These are phyloP conservation scores for Apiospora pterosperma DNA, from an alignment of 2,329 filamentous ascomycete species.

Conservation along the genomic window DNA sequence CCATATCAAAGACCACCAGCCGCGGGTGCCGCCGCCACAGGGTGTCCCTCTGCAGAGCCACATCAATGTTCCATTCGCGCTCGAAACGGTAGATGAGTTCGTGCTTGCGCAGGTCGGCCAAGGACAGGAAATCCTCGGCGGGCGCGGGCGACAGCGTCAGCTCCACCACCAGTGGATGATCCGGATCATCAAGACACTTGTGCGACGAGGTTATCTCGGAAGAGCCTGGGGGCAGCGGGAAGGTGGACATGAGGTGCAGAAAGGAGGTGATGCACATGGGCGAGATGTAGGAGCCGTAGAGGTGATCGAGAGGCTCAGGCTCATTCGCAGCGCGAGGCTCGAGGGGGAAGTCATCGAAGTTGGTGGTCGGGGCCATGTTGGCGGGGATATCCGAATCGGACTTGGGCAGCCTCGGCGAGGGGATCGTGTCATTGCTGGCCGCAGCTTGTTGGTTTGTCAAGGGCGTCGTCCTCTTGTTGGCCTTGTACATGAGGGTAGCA, in stretches of 20 bases:
- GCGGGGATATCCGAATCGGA: slow-evolving; percentile 41
- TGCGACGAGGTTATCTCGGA: slow-evolving; percentile 57
- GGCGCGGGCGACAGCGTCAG: slow-evolving; percentile 60
- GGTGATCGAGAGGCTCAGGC: slow-evolving; percentile 58
- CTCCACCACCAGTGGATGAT: slow-evolving; percentile 63
- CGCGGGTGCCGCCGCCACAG: slow-evolving; percentile 78
- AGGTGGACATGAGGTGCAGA: slow-evolving; percentile 61
- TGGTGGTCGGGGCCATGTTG: slow-evolving; percentile 58
- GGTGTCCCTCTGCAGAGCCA: slow-evolving; percentile 70
- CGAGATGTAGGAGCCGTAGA: slow-evolving; percentile 64
- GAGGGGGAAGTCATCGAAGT: slow-evolving; percentile 56
- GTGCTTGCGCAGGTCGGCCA: slow-evolving; percentile 72
- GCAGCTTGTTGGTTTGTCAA: slow-evolving; percentile 13
- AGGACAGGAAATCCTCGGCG: slow-evolving; percentile 58
- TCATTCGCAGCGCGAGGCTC: slow-evolving; percentile 52
- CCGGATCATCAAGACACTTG: slow-evolving; percentile 59
- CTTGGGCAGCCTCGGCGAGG: slow-evolving; percentile 32
- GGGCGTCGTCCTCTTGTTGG: slow-evolving; percentile 13
- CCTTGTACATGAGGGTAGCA: slow-evolving; percentile 63
- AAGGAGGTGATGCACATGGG: slow-evolving; percentile 64
- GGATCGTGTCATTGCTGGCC: slow-evolving; percentile 27
- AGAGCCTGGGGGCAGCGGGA: slow-evolving; percentile 51
- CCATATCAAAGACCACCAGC: slow-evolving; percentile 96
- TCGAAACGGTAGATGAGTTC: slow-evolving; percentile 82
- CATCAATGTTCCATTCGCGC: slow-evolving; percentile 84